Evolutionary conservation across 2,329 filamentous ascomycete species (phyloP), one percentile per base, ranked within the genome.

Genomic region (Fusarium chaquense): DNA sequence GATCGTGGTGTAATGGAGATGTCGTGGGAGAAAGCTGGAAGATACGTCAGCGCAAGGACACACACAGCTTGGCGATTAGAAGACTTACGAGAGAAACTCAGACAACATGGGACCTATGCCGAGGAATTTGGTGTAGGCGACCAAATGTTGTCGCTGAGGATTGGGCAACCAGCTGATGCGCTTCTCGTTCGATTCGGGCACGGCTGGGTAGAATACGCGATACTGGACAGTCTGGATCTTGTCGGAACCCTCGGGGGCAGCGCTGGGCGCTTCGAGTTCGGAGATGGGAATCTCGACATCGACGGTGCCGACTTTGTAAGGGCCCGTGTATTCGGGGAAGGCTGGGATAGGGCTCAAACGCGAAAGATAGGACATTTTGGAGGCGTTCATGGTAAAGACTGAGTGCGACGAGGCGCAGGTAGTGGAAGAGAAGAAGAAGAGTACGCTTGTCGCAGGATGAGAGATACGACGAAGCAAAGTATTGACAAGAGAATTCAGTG

Each of bases 121-220:
- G 10, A 95, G 76, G 73, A 97, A 97, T 70, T 89, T 86, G 12
- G 90, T 90, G 76, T 96, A 96, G 1, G 91, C 91, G 18, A 89
- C 87, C 11, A 95, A 82, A 76, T 93, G 91, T 41, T 89, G 88
- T 49, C 91, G 82, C 78, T 97, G 93, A 0, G 93, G 93, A 11
- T 86, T 84, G 1, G 93, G 93, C 54, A 97, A 85, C 93, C 93
- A 97, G 73, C 86, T 87, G 58, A 93, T 90, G 12, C 83, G 84
- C 73, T 87, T 87, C 73, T 87, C 84, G 53, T 80, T 79, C 5
- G 86, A 82, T 20, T 83, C 82, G 6, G 83, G 76, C 2, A 82
- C 81, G 24, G 90, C 90, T 1, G 93, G 93, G 77, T 97, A 97
- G 81, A 93, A 97, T 61, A 97, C 84, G 67, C 93, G 88, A 78